phyloP scores from a whole-genome alignment of 306 rosid genomes.

The Acacia acuminata region DNA sequence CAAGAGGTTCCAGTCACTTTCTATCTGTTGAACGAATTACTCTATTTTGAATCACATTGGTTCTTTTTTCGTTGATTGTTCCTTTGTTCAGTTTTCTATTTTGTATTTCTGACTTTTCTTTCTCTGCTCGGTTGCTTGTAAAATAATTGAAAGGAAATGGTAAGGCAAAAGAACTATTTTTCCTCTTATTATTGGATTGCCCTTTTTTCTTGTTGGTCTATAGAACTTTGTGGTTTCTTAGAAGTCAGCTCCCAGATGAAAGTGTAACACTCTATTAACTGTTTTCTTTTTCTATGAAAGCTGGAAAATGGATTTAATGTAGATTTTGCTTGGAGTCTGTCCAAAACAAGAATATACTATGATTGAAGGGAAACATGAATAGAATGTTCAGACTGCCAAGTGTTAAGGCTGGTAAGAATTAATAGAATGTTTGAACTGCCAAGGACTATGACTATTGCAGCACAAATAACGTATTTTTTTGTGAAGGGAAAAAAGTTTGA shows the following conservation, averaged over 20 bases:
- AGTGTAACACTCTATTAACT: not conserved
- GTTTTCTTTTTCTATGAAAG: not conserved
- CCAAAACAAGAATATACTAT: not conserved
- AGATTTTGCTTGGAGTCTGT: not conserved
- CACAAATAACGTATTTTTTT: not conserved
- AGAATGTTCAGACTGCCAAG: not conserved
- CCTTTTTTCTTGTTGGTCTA: not conserved
- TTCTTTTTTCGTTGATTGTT: not conserved
- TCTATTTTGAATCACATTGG: constrained; percentile 12
- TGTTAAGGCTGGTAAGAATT: not conserved
- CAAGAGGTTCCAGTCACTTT: constrained; percentile 27
- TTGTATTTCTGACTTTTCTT: not conserved
- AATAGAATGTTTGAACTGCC: not conserved
- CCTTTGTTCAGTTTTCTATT: constrained; percentile 14
- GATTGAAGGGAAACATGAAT: not conserved
- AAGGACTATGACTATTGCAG: not conserved
- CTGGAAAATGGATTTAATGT: not conserved
- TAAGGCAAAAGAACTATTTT: not conserved
- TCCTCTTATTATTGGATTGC: constrained; percentile 12
- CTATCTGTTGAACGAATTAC: not conserved
- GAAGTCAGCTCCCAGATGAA: not conserved
- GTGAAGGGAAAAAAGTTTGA: not conserved
- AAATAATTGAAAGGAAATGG: not conserved
- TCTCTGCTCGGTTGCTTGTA: not conserved
- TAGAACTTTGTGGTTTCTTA: not conserved